phyloP scores from a whole-genome alignment of 257 asterid species.

The Nicotiana tabacum region DNA sequence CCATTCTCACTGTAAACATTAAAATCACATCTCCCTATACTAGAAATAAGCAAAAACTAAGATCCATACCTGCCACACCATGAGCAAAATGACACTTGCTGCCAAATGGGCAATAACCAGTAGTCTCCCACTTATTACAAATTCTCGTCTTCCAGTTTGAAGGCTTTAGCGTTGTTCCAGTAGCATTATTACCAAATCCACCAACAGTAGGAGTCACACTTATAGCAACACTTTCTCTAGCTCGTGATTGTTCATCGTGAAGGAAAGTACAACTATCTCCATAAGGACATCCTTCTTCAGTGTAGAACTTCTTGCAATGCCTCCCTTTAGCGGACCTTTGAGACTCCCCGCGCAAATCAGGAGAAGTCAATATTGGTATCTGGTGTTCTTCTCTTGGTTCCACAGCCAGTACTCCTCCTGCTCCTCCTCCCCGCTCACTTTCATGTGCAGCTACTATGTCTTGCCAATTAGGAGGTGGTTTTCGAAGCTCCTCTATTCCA shows the following conservation, averaged over 20 bases:
- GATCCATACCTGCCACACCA: constrained; percentile 53
- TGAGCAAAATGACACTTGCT: constrained; percentile 89
- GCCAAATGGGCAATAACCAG: constrained; percentile 80
- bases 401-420: constrained; percentile 2
- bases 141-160: constrained; percentile 90
- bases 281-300: constrained; percentile 83
- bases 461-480: constrained; percentile 84
- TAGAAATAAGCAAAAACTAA: not conserved
- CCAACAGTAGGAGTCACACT: constrained; percentile 61
- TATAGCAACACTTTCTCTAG: constrained; percentile 73
- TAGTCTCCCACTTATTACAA: constrained; percentile 80
- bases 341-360: constrained; percentile 54
- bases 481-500: constrained; percentile 54
- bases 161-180: constrained; percentile 48
- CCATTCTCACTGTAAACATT: not conserved
- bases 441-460: constrained; percentile 69
- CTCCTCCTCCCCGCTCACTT: constrained; percentile 34
- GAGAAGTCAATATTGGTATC: constrained; percentile 45
- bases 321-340: constrained; percentile 72
- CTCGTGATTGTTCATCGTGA: constrained; percentile 70
- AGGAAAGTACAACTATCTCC: constrained; percentile 80
- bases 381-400: constrained; percentile 67
- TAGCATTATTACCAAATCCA: constrained; percentile 38
- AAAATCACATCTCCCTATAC: not conserved
- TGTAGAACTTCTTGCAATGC: constrained; percentile 71